Evolutionary conservation across 768 basidiomycete genomes (phyloP), one percentile per base, ranked within the genome.

Genomic region (Boletus eberwhitei): DNA sequence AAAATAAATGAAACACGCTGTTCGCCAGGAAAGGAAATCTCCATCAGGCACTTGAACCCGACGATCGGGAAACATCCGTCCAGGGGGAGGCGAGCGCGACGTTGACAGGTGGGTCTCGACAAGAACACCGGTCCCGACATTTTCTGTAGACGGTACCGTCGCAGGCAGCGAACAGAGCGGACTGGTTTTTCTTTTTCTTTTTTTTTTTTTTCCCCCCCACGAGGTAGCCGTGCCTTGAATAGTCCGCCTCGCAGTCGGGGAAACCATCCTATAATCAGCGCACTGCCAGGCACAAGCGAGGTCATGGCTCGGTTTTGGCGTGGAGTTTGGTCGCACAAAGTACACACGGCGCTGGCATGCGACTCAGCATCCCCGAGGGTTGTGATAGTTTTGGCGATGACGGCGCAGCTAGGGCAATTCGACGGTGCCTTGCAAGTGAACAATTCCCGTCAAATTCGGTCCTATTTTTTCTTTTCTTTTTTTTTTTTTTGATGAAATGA

Each of bases 281-380:
- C 52, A 45, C 19, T n/a, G 48, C 17, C 57, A 60, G 59, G 59
- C 52, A 60, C 59, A 31, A 1, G 13, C 26, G 19, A 40, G 29
- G 17, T 24, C 37, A 19, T 16, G 1, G 8, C 40, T 48, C 53
- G 26, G 43, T 21, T 35, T 41, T 50, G 55, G 54, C 40, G 59
- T 53, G 60, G 55, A 44, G 52, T 61, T 58, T 58, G 45, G 22
- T 21, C 21, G 31, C 35, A 39, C 52, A 55, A 55, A 32, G 50
- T 48, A 53, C 47, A 16, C 47, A 44, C 47, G 31, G 26, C 43
- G 5, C 26, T n/a, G 26, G 42, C 26, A 43, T 12, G 26, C 22
- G 22, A 24, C 24, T 0, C 41, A 42, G 22, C 41, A 17, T 8
- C 5, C 17, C 16, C 24, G 5, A 42, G 41, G 4, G 22, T 42